These are phyloP conservation scores for Castanea sativa DNA, from an alignment of 306 rosid species.

Conservation along the genomic window DNA sequence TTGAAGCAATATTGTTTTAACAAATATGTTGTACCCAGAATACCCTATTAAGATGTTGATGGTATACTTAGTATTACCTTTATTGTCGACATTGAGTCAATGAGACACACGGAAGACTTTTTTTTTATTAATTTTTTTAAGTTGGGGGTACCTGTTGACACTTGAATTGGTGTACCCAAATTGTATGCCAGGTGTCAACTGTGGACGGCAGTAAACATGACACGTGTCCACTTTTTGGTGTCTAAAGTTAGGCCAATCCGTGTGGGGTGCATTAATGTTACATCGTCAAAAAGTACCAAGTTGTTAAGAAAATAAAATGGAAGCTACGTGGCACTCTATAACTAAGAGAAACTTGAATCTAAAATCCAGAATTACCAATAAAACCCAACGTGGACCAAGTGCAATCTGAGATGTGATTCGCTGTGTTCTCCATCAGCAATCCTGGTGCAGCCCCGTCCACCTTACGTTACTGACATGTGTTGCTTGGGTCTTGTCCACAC, in stretches of 20 bases:
- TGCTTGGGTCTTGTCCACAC: background rate
- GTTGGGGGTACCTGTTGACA: background rate
- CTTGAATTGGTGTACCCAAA: background rate
- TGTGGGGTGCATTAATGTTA: constrained; percentile 8
- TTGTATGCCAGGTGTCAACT: constrained; percentile 17
- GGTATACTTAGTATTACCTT: too few relatives aligned
- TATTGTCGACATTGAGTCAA: too few relatives aligned
- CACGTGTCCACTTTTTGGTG: constrained; percentile 9
- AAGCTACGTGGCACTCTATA: constrained; percentile 29
- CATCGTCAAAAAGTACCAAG: background rate
- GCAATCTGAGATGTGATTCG: constrained; percentile 19
- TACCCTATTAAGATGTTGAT: too few relatives aligned
- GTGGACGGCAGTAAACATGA: background rate
- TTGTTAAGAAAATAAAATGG: background rate
- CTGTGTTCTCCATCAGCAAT: constrained; percentile 26
- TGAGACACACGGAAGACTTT: too few relatives aligned
- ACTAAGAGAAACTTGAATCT: background rate
- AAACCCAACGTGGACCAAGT: too few relatives aligned
- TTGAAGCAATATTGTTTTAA: too few relatives aligned
- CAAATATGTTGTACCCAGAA: too few relatives aligned
- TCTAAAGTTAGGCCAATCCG: constrained; percentile 4
- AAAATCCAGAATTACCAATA: background rate
- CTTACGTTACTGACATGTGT: constrained; percentile 21
- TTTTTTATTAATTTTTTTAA: too few relatives aligned
- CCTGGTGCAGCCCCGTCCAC: constrained; percentile 25